Percentiles rank a stretch among this genome's conserved stretches.
These are phyloP conservation scores for Nemania bipapillata DNA, from an alignment of 2,329 filamentous ascomycete genomes.

Conservation along the genomic window DNA sequence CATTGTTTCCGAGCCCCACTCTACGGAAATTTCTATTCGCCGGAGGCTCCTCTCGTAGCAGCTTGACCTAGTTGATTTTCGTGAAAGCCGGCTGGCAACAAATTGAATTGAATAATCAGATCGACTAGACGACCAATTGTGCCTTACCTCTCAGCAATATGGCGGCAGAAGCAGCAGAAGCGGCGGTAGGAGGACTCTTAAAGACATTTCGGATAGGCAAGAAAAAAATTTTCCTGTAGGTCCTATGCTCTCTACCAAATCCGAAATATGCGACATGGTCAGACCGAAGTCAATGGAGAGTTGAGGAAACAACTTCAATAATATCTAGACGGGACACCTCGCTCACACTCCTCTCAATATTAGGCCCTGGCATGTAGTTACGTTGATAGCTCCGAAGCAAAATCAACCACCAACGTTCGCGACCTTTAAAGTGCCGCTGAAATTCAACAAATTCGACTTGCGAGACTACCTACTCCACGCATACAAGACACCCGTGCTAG, in stretches of 20 bases:
- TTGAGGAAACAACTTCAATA: not conserved
- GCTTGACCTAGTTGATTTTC: slow-evolving; percentile 4
- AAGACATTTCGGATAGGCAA: slow-evolving; percentile 46
- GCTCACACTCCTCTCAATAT: slow-evolving; percentile 2
- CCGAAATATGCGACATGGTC: not conserved
- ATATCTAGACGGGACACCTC: not conserved
- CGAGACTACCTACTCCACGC: slow-evolving; percentile 92
- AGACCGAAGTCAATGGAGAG: not conserved
- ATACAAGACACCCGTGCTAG: slow-evolving; percentile 78
- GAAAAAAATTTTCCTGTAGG: slow-evolving; percentile 52
- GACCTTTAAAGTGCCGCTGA: slow-evolving; percentile 88
- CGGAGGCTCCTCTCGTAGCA: slow-evolving; percentile 6
- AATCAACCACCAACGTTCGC: slow-evolving; percentile 79
- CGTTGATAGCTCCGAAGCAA: slow-evolving; percentile 76
- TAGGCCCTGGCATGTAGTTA: slow-evolving; percentile 84
- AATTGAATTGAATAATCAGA: slow-evolving; percentile 2
- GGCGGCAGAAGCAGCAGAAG: slow-evolving; percentile 21
- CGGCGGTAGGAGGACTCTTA: slow-evolving; percentile 13
- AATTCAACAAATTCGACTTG: slow-evolving; percentile 95
- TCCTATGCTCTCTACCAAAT: slow-evolving; percentile 6
- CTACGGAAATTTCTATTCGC: slow-evolving; percentile 38
- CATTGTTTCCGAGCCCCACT: slow-evolving; percentile 18
- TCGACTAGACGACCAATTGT: slow-evolving; percentile 6
- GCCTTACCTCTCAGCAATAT: slow-evolving; percentile 20
- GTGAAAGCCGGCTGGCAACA: slow-evolving; percentile 3